Evolutionary conservation across 495 filamentous ascomycete species (phyloP).

Genomic region (Penicillium desertorum): DNA sequence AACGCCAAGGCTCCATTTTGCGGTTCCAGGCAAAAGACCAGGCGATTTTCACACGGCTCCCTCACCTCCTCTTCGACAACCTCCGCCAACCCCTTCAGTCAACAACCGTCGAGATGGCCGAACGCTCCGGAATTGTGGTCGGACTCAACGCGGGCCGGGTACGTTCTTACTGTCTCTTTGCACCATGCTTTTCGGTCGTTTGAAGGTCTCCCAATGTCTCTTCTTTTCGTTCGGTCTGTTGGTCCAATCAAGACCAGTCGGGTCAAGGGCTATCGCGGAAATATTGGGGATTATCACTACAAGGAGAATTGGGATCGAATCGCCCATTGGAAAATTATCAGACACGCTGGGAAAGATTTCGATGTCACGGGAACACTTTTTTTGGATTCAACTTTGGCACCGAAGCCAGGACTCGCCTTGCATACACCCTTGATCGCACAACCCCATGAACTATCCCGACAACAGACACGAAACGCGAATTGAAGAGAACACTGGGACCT

Average conservation of each 20-base stretch:
- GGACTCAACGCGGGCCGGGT: conserved; percentile 91
- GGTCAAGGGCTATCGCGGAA: conserved; percentile 18
- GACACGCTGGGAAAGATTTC: conserved; percentile 3
- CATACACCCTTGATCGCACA: conserved; percentile 2
- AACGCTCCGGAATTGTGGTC: conserved; percentile 72
- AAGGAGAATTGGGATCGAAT: background rate
- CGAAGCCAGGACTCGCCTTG: conserved; percentile 16
- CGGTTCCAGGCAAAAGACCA: conserved; percentile 35
- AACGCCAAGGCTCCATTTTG: conserved; percentile 39
- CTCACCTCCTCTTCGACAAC: conserved; percentile 44
- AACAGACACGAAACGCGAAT: conserved; percentile 6
- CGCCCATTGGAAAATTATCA: conserved; percentile 5
- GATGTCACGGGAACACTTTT: conserved; percentile 4
- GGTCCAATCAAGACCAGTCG: conserved; percentile 17
- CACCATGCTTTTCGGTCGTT: conserved; percentile 8
- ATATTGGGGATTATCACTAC: conserved; percentile 4
- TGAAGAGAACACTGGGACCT: conserved; percentile 5
- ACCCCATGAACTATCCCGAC: conserved; percentile 3
- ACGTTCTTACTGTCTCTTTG: conserved; percentile 44
- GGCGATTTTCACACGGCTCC: conserved; percentile 40
- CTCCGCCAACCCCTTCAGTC: conserved; percentile 47
- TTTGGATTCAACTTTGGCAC: conserved; percentile 4
- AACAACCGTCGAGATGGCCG: conserved; percentile 57
- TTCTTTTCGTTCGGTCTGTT: conserved; percentile 23
- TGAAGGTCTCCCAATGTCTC: conserved; percentile 15